Evolutionary conservation across 306 rosid species (phyloP).

Genomic region (Geum urbanum): DNA sequence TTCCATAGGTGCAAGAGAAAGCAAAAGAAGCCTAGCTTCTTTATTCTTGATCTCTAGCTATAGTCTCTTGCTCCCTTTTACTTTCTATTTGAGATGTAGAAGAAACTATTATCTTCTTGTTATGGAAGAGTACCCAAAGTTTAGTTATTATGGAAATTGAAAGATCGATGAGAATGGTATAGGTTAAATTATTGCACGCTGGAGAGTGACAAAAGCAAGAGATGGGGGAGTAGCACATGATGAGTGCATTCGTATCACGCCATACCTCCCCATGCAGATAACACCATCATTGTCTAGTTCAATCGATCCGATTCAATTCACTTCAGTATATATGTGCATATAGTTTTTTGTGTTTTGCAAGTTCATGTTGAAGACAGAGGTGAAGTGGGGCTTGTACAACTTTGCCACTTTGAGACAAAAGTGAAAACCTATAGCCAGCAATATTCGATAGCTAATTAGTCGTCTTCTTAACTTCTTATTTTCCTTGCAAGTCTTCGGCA

Average conservation of each 20-base stretch:
- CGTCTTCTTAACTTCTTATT: too few species aligned
- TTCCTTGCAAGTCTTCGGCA: not conserved
- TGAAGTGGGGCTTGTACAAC: slow-evolving; percentile 14
- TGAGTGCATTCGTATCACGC: slow-evolving; percentile 61
- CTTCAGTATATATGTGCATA: not conserved
- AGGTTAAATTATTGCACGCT: slow-evolving; percentile 30
- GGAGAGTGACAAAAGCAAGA: slow-evolving; percentile 8
- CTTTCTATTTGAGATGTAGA: slow-evolving; percentile 4
- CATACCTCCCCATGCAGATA: slow-evolving; percentile 52
- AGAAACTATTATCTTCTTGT: not conserved
- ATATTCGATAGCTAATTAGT: not conserved
- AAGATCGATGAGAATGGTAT: slow-evolving; percentile 11
- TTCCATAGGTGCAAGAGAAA: slow-evolving; percentile 73
- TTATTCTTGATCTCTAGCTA: not conserved
- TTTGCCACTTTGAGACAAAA: not conserved
- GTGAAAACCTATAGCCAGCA: slow-evolving; percentile 3
- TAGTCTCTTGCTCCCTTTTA: slow-evolving; percentile 15
- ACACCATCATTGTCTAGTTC: slow-evolving; percentile 50
- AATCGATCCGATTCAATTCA: not conserved
- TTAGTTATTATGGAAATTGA: slow-evolving; percentile 3
- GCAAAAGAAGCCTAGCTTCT: slow-evolving; percentile 33
- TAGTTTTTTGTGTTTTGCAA: not conserved
- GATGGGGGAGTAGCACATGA: slow-evolving; percentile 24
- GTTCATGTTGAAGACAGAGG: slow-evolving; percentile 3
- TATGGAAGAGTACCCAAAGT: not conserved